Percentiles rank a stretch among this genome's conserved stretches.
Conservation (phyloP, 2,329 filamentous ascomycete genomes). For the Gnomoniopsis sp. region DNA sequence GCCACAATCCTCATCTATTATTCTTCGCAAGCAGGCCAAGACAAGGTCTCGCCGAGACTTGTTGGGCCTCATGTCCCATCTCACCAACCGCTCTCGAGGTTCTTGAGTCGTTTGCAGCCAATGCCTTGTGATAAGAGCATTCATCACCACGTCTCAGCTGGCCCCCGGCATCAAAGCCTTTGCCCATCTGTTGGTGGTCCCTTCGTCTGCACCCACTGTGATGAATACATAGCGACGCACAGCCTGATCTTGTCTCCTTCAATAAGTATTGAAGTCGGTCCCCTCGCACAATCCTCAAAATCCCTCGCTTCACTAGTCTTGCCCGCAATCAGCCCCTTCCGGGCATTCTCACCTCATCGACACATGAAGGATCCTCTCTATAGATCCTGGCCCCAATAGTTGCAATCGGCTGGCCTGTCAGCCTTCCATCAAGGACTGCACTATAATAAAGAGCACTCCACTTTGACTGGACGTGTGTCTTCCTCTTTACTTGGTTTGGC, state of each 20-base stretch:
- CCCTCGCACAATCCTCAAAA: not conserved
- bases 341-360: not conserved
- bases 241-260: not conserved
- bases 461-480: not conserved
- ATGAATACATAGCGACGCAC: not conserved
- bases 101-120: not conserved
- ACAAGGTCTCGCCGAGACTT: not conserved
- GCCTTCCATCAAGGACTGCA: not conserved
- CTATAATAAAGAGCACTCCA: conserved; percentile 3
- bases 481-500: too few species aligned
- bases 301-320: not conserved
- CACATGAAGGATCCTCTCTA: conserved; percentile 6
- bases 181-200: not conserved
- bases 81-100: not conserved
- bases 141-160: not conserved
- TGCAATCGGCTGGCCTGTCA: not conserved
- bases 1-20: not conserved
- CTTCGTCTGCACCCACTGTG: not conserved
- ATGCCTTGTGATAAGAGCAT: not conserved
- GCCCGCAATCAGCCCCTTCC: not conserved
- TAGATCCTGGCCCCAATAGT: conserved; percentile 9
- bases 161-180: not conserved
- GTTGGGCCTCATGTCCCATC: not conserved
- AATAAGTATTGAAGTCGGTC: not conserved
- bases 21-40: not conserved